A percentile compares a stretch with the other conserved stretches of the same genome.
Evolutionary conservation across 2,329 filamentous ascomycete genomes (phyloP).

Genomic region (Aspergillus terreus): DNA sequence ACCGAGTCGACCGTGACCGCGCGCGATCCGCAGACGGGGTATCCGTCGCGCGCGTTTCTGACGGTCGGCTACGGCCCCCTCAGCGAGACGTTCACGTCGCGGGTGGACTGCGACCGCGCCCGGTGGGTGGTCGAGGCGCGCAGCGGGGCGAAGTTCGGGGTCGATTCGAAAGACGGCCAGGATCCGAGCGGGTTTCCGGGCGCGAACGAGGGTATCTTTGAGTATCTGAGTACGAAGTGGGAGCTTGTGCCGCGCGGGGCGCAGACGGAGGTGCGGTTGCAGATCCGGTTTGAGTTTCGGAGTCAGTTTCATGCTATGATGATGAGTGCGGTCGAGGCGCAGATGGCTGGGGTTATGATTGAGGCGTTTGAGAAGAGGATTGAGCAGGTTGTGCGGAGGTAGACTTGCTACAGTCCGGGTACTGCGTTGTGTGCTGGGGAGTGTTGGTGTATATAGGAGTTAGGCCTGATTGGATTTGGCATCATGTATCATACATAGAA

Average conservation of each 20-base stretch:
- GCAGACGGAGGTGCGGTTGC: constrained; percentile 68
- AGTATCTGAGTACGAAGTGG: constrained; percentile 44
- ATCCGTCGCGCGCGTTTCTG: constrained; percentile 71
- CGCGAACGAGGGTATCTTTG: constrained; percentile 47
- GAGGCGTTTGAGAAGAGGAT: constrained; percentile 87
- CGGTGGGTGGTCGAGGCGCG: constrained; percentile 67
- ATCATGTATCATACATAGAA: not conserved
- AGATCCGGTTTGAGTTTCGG: constrained; percentile 76
- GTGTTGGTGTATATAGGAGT: not conserved
- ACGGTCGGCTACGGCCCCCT: constrained; percentile 82
- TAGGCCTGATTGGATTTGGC: not conserved
- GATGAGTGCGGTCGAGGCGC: constrained; percentile 75
- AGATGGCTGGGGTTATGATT: constrained; percentile 84
- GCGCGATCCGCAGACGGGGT: constrained; percentile 55
- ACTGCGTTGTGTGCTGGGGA: not conserved
- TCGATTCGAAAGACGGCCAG: constrained; percentile 55
- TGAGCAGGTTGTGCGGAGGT: constrained; percentile 47
- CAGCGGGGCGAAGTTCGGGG: constrained; percentile 41
- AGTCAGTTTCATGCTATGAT: constrained; percentile 85
- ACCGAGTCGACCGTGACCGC: constrained; percentile 70
- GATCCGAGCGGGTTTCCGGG: constrained; percentile 53
- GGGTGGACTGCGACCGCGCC: constrained; percentile 71
- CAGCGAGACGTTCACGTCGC: constrained; percentile 77
- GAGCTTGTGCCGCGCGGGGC: constrained; percentile 36
- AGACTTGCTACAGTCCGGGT: not conserved